Evolutionary conservation across 169 alveolate species (phyloP).

Genomic region (Condylostoma magnum): DNA sequence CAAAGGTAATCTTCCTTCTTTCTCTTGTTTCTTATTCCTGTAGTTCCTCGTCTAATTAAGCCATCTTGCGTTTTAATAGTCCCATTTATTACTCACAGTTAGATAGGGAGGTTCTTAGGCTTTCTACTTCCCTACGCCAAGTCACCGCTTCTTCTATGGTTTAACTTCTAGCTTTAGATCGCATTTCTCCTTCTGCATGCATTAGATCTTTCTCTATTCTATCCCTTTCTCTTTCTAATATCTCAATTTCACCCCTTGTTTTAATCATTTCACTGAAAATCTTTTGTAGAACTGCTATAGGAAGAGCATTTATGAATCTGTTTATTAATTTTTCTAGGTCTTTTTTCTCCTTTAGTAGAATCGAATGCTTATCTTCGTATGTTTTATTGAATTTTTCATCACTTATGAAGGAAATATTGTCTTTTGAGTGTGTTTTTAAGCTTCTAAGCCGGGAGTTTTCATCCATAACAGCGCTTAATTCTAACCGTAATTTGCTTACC

Average conservation of each 20-base stretch:
- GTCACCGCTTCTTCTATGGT: constrained; percentile 8
- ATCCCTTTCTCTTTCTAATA: constrained; percentile 22
- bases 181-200: constrained; percentile 33
- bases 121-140: constrained; percentile 17
- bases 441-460: too few relatives aligned
- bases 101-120: constrained; percentile 2
- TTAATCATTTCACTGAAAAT: constrained; percentile 24
- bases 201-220: constrained; percentile 27
- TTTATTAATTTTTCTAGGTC: neutral
- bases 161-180: constrained; percentile 27
- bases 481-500: too few relatives aligned
- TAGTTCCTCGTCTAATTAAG: constrained; percentile 14
- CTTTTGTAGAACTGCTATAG: constrained; percentile 30
- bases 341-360: constrained; percentile 27
- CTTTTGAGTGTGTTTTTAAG: too few relatives aligned
- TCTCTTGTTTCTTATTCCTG: constrained; percentile 1
- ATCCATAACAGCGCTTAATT: too few relatives aligned
- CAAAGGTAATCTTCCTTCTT: neutral
- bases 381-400: too few relatives aligned
- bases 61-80: neutral
- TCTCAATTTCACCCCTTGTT: constrained; percentile 15
- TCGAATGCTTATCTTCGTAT: constrained; percentile 29
- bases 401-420: too few relatives aligned
- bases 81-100: neutral
- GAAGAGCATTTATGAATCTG: constrained; percentile 24